These are phyloP conservation scores for Pichia terricola DNA, from an alignment of 1,139 yeast genomes.

Conservation along the genomic window DNA sequence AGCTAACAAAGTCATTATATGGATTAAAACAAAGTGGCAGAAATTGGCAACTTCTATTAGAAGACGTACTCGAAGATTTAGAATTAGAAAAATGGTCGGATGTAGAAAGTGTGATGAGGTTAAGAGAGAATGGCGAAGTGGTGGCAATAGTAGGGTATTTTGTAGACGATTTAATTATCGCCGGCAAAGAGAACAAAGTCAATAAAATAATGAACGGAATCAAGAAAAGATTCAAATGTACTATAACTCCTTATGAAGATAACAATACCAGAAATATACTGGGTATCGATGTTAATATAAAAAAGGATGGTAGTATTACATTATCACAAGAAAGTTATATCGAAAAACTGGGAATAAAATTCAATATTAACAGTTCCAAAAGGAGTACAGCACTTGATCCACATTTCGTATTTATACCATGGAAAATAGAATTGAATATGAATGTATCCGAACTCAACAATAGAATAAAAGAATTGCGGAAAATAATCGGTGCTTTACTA, in stretches of 20 bases:
- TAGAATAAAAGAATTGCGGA: background rate
- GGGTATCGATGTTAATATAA: background rate
- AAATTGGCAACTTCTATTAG: slow-evolving; percentile 1
- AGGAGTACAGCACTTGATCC: background rate
- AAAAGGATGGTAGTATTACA: too few relatives aligned
- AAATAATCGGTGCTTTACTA: background rate
- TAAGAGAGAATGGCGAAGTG: background rate
- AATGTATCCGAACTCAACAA: background rate
- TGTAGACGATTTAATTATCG: slow-evolving; percentile 1
- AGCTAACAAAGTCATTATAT: background rate
- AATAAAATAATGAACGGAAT: background rate
- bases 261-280: background rate
- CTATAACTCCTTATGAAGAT: background rate
- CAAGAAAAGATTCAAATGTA: background rate
- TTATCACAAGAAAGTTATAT: background rate
- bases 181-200: background rate
- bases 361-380: background rate
- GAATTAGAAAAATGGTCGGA: slow-evolving; percentile 2
- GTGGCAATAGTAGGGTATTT: too few relatives aligned
- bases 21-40: slow-evolving; percentile 1
- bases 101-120: background rate
- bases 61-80: background rate
- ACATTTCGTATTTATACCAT: background rate
- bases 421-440: background rate
- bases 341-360: background rate